Evolutionary conservation across 208 protist species (phyloP).

Genomic region (Leishmania amazonensis): DNA sequence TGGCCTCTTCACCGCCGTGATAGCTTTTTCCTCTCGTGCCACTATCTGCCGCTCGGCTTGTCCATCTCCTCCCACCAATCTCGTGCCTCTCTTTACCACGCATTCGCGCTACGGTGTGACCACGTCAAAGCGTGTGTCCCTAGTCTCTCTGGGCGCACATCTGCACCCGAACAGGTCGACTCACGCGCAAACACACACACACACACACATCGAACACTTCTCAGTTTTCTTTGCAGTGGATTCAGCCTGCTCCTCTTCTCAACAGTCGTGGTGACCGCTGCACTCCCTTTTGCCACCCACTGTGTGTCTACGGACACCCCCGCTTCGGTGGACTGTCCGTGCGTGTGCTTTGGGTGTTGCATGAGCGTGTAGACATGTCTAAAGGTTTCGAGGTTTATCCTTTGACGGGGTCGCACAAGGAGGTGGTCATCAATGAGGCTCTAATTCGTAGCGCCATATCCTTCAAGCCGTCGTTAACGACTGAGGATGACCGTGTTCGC

Average conservation of each 20-base stretch:
- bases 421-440: conserved; percentile 77
- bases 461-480: conserved; percentile 53
- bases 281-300: background rate
- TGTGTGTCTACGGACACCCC: conserved; percentile 6
- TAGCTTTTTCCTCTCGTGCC: background rate
- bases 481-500: conserved; percentile 79
- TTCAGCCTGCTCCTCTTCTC: background rate
- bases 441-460: conserved; percentile 84
- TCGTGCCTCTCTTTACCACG: background rate
- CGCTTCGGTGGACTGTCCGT: background rate
- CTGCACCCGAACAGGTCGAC: background rate
- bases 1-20: background rate
- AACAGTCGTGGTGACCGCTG: background rate
- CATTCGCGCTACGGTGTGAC: background rate
- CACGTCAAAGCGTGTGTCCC: background rate
- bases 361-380: conserved; percentile 41
- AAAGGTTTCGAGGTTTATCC: conserved; percentile 75
- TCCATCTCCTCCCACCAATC: background rate
- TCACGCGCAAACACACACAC: background rate
- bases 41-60: background rate
- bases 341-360: background rate
- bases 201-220: background rate
- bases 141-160: background rate
- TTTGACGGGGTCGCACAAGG: conserved; percentile 64
- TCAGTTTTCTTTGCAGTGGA: background rate